phyloP scores from a whole-genome alignment of 495 filamentous ascomycete genomes.

The Gamarada debralockiae region DNA sequence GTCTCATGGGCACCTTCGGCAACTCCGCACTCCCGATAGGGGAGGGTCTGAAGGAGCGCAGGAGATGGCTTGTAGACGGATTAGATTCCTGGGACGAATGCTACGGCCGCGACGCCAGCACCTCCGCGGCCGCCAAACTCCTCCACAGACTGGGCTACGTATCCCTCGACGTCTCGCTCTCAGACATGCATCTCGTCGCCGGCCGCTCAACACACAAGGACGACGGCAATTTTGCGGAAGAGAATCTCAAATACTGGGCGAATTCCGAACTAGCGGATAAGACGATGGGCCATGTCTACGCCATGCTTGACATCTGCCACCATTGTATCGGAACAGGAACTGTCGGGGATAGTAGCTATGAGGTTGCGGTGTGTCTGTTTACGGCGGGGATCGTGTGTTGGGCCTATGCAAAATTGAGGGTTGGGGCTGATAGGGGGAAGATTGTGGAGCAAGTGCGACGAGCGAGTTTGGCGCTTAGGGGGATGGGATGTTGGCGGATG shows the following conservation, averaged over 20 bases:
- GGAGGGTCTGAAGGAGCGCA: conserved; percentile 15
- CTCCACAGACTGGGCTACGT: conserved; percentile 16
- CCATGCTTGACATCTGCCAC: conserved; percentile 21
- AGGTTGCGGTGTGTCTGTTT: conserved; percentile 26
- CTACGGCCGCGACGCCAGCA: conserved; percentile 8
- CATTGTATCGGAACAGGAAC: conserved; percentile 17
- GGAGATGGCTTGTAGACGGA: conserved; percentile 14
- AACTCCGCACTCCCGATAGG: conserved; percentile 18
- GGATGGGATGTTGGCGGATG: no score
- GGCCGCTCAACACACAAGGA: conserved; percentile 14
- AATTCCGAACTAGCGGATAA: conserved; percentile 15
- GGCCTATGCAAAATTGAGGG: no score
- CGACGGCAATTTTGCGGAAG: conserved; percentile 14
- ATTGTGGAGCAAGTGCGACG: no score
- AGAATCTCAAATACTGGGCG: conserved; percentile 22
- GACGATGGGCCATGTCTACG: conserved; percentile 20
- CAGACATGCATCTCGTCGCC: conserved; percentile 22
- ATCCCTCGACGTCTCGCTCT: conserved; percentile 15
- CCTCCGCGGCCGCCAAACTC: conserved; percentile 4
- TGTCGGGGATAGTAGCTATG: conserved; percentile 20
- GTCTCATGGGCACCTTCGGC: conserved; percentile 17
- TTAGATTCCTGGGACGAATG: conserved; percentile 18
- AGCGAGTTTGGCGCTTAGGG: no score
- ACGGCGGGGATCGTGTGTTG: no score
- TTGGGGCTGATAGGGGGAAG: no score